phyloP scores from a whole-genome alignment of 2,329 filamentous ascomycete species.

The Penicillium sp. region DNA sequence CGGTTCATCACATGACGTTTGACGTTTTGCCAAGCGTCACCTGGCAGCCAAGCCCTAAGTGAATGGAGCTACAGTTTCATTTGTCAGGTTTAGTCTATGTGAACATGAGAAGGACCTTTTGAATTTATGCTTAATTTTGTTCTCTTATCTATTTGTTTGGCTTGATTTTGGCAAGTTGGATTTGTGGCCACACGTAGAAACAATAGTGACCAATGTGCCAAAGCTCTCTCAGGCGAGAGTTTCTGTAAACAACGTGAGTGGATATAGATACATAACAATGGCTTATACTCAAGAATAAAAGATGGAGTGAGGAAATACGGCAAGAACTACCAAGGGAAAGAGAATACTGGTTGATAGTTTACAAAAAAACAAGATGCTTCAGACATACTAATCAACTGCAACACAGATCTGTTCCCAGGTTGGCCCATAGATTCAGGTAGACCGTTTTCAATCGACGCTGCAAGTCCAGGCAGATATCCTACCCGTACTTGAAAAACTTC shows the following conservation, averaged over 20 bases:
- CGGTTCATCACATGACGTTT: constrained; percentile 15
- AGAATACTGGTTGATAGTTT: neutral
- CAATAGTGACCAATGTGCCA: neutral
- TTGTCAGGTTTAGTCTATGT: neutral
- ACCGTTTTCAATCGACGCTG: no score
- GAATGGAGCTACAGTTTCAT: neutral
- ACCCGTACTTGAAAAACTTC: neutral
- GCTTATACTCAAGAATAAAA: neutral
- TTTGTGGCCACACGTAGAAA: neutral
- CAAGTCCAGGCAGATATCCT: neutral
- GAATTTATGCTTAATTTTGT: no score
- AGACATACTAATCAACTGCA: neutral
- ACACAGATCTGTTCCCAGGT: neutral
- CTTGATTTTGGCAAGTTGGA: neutral
- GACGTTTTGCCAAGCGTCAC: constrained; percentile 11
- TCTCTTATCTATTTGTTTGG: neutral
- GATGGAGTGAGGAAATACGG: neutral
- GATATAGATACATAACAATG: neutral
- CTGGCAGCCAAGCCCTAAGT: constrained; percentile 7
- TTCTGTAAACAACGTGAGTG: neutral
- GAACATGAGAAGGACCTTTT: rapidly evolving
- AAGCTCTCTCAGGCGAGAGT: neutral
- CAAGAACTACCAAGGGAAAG: neutral
- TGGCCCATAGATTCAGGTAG: neutral
- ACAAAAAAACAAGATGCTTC: neutral